Evolutionary conservation across 2,329 filamentous ascomycete species (phyloP).

Genomic region (Talaromyces verruculosus): DNA sequence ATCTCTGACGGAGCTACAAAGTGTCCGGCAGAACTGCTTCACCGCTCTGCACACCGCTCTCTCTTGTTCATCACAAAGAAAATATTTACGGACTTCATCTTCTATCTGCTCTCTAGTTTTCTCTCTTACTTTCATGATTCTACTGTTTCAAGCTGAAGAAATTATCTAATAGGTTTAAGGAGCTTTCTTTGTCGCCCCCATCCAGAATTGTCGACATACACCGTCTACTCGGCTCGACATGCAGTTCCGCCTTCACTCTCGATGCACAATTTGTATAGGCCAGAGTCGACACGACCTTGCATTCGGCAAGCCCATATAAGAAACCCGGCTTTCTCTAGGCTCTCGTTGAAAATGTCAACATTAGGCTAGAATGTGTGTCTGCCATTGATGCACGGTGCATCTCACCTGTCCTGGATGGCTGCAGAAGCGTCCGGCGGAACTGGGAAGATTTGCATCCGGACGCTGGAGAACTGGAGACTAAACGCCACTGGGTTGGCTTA

Average conservation of each 20-base stretch:
- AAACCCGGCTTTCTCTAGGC: neutral
- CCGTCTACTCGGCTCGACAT: neutral
- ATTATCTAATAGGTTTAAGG: no score
- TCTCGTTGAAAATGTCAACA: neutral
- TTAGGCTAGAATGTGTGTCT: neutral
- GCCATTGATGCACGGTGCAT: constrained; percentile 2
- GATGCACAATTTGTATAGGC: neutral
- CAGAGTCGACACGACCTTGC: neutral
- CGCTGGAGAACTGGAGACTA: neutral
- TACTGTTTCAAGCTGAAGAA: neutral
- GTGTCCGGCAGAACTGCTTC: constrained; percentile 6
- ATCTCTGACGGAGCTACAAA: neutral
- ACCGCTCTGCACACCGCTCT: constrained; percentile 17
- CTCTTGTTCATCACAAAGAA: neutral
- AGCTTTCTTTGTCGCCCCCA: neutral
- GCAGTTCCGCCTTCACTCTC: neutral
- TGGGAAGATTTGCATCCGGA: neutral
- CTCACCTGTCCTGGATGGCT: neutral
- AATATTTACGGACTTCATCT: neutral
- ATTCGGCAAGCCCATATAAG: neutral
- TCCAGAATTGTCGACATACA: neutral
- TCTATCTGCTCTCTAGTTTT: neutral
- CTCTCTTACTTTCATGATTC: no score
- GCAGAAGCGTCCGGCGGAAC: constrained; percentile 8
- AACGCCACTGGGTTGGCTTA: neutral